Base-by-base conservation (phyloP, 2,329 filamentous ascomycete genomes). In the Piedraia hortae region DNA sequence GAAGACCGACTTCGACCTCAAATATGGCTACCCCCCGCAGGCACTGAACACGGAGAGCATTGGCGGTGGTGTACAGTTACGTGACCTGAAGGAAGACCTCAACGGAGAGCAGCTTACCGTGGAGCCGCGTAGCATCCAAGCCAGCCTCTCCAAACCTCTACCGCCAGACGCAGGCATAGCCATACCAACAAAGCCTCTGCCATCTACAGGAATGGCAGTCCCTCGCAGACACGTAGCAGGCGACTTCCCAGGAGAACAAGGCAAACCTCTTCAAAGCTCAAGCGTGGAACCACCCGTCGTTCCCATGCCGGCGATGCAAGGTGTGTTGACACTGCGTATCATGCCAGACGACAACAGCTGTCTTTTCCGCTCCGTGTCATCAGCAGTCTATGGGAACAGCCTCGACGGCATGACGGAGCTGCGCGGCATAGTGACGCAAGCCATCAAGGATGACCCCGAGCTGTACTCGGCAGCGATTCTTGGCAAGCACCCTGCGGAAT, bases 271-370 rank as follows among this genome's bases (percentile, higher is more conserved):
- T n/a, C n/a, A n/a, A n/a, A n/a, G n/a, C n/a, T n/a, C n/a, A n/a
- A n/a, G n/a, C n/a, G n/a, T n/a, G n/a, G 63, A 71, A 30, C 60
- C 63, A 1, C 65, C 65, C 0, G 62, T 68, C 34, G 44, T 70
- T 1, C 47, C 54, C 1, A 50, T 67, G 0, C 54, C 60, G 4
- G 48, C 54, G 13, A 55, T 60, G 21, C 48, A 48, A 14, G 61
- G 59, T 20, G 59, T 54, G 1, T 44, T 61, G 10, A 71, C 88
- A 5, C 59, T 91, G 10, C 69, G 82, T 8, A 74, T 93, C 22
- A 91, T 93, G 82, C 77, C 80, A 4, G 82, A 91, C 39, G 82
- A 93, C 45, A 91, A 91, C 45, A 77, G 68, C 26, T 93, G 82
- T 47, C 65, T 93, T 37, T 93, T 91, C 46, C 72, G 78, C 13